These are phyloP conservation scores for Nemophila menziesii DNA, from an alignment of 257 asterid species.

Conservation along the genomic window DNA sequence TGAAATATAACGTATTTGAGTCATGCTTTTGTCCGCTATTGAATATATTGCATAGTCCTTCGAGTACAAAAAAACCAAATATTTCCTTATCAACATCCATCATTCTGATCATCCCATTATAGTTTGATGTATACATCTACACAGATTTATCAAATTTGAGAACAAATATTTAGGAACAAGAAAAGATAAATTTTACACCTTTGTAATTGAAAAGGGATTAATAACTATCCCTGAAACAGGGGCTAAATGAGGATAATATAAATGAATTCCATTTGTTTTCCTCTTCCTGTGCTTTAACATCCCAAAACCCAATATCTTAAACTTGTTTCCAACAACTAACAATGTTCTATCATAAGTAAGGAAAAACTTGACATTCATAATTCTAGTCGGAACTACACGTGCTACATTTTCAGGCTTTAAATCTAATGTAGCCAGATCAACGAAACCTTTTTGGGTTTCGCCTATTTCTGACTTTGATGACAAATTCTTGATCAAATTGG, in stretches of 20 bases:
- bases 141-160: slow-evolving; percentile 5
- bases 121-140: slow-evolving; percentile 84
- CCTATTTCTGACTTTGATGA: slow-evolving; percentile 11
- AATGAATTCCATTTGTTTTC: slow-evolving; percentile 55
- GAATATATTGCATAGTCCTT: slow-evolving; percentile 43
- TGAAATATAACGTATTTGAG: slow-evolving; percentile 37
- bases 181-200: slow-evolving; percentile 27
- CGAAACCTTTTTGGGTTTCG: slow-evolving; percentile 23
- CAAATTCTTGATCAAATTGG: slow-evolving; percentile 22
- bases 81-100: slow-evolving; percentile 74
- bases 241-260: slow-evolving; percentile 64
- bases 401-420: slow-evolving; percentile 61
- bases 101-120: slow-evolving; percentile 67
- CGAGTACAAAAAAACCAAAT: slow-evolving; percentile 44
- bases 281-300: slow-evolving; percentile 41
- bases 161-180: not conserved
- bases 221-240: slow-evolving; percentile 67
- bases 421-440: slow-evolving; percentile 36
- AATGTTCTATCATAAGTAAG: slow-evolving; percentile 49
- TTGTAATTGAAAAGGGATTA: slow-evolving; percentile 47
- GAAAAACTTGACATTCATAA: slow-evolving; percentile 47
- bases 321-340: slow-evolving; percentile 75
- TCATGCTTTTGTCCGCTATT: slow-evolving; percentile 37
- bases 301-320: slow-evolving; percentile 76
- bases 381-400: slow-evolving; percentile 64